phyloP scores from a whole-genome alignment of 331 rosid genomes.

The Malus hybrid region DNA sequence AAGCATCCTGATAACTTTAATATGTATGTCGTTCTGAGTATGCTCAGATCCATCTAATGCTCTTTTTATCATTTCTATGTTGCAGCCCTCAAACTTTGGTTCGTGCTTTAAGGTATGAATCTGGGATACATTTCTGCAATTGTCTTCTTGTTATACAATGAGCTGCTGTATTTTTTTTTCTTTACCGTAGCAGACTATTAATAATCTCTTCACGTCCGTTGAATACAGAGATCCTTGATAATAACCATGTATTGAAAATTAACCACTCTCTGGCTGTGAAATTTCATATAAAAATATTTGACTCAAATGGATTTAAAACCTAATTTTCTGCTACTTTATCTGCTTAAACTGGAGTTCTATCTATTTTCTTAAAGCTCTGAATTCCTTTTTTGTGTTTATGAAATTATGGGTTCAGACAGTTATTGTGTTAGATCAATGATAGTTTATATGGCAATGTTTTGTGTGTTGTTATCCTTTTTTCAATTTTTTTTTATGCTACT shows the following conservation, averaged over 20 bases:
- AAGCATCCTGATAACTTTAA: not conserved
- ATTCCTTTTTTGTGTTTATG: not conserved
- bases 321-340: not conserved
- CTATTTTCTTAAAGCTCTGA: not conserved
- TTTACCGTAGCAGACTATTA: not conserved
- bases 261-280: not conserved
- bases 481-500: slow-evolving; percentile 10
- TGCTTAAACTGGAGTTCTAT: not conserved
- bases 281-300: not conserved
- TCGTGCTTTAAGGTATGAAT: slow-evolving; percentile 77
- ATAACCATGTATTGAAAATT: not conserved
- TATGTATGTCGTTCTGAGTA: not conserved
- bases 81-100: slow-evolving; percentile 99
- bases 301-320: not conserved
- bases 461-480: not conserved
- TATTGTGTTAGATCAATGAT: not conserved
- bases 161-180: not conserved
- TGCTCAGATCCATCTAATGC: slow-evolving; percentile 13
- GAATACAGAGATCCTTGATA: not conserved
- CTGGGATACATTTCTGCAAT: slow-evolving; percentile 1
- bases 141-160: not conserved
- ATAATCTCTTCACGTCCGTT: not conserved
- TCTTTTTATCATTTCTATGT: slow-evolving; percentile 11
- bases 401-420: not conserved
- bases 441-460: not conserved